Evolutionary conservation across 768 basidiomycete species (phyloP).

Genomic region (Nidularia sp.): DNA sequence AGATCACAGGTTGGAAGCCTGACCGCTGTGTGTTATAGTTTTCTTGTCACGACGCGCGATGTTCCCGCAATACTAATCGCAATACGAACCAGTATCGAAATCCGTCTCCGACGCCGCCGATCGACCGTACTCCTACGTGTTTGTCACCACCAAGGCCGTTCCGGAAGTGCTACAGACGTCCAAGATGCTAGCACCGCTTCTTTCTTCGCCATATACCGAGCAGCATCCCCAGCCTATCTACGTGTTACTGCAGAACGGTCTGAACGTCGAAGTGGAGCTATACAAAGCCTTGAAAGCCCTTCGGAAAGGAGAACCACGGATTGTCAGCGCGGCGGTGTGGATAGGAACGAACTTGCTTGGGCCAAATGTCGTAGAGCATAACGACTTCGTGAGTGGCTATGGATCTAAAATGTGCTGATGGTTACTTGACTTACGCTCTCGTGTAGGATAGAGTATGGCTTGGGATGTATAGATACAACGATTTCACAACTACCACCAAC

Average conservation of each 20-base stretch:
- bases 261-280: slow-evolving; percentile 65
- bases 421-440: too few relatives aligned
- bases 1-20: slow-evolving; percentile 57
- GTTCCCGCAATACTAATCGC: too few relatives aligned
- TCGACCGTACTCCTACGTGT: slow-evolving; percentile 56
- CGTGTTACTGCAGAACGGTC: slow-evolving; percentile 67
- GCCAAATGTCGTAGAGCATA: slow-evolving; percentile 48
- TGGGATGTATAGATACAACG: slow-evolving; percentile 49
- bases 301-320: slow-evolving; percentile 40
- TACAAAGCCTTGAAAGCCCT: slow-evolving; percentile 46
- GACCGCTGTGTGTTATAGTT: slow-evolving; percentile 55
- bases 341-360: slow-evolving; percentile 46
- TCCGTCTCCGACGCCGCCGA: slow-evolving; percentile 60
- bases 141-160: slow-evolving; percentile 68
- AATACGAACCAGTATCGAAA: slow-evolving; percentile 62
- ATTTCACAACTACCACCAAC: slow-evolving; percentile 36
- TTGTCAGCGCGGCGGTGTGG: slow-evolving; percentile 52
- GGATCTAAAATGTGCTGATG: too few relatives aligned
- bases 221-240: slow-evolving; percentile 50
- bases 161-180: slow-evolving; percentile 63
- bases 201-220: slow-evolving; percentile 43
- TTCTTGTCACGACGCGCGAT: too few relatives aligned
- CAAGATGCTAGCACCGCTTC: slow-evolving; percentile 48
- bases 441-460: slow-evolving; percentile 45
- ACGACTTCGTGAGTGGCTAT: slow-evolving; percentile 46